Evolutionary conservation across 352 stramenopile genomes (phyloP), one percentile per base, ranked within the genome.

Genomic region (Pythium dissotocum): DNA sequence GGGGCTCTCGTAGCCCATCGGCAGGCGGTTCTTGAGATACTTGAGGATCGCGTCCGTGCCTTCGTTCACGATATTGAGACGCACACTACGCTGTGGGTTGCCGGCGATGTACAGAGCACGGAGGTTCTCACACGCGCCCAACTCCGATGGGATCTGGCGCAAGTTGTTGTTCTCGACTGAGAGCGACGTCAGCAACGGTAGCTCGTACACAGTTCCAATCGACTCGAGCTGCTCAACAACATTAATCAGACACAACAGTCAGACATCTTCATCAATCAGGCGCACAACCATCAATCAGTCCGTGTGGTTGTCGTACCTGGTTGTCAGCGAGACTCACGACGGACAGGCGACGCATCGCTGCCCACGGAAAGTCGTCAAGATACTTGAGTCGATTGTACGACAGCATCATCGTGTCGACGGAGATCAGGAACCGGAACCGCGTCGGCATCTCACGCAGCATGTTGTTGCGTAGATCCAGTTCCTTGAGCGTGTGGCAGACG

Each of bases 121-220:
- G 3, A 96, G 78, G 49, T 86, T 72, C 35, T 78, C 71, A 48
- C 79, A 88, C 2, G 77, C 72, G 26, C 83, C 81, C 26, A 96
- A 73, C 38, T 90, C 77, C 0, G 72, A 67, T 32, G 85, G 85
- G 56, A 96, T 91, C 84, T 91, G 77, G 8, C 78, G 79, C 7
- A 96, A 63, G 51, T 91, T 86, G 68, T 96, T 96, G 72, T 96
- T 95, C 49, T 93, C 81, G 24, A 95, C 71, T 18, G 84, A 91
- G 0, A 96, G 74, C 40, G 83, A 89, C 12, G 82, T 89, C 42
- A 96, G 68, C 57, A 73, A 75, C 8, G 77, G 77, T 6, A 80
- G 71, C 52, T 87, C 75, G 59, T 93, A 80, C 21, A 95, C 76
- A 4, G 71, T 75, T 55, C 83, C 82, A 9, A 93, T 72, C 2